Evolutionary conservation across 2,329 filamentous ascomycete genomes (phyloP), one percentile per base, ranked within the genome.

Genomic region (Myriosclerotinia duriaeana): DNA sequence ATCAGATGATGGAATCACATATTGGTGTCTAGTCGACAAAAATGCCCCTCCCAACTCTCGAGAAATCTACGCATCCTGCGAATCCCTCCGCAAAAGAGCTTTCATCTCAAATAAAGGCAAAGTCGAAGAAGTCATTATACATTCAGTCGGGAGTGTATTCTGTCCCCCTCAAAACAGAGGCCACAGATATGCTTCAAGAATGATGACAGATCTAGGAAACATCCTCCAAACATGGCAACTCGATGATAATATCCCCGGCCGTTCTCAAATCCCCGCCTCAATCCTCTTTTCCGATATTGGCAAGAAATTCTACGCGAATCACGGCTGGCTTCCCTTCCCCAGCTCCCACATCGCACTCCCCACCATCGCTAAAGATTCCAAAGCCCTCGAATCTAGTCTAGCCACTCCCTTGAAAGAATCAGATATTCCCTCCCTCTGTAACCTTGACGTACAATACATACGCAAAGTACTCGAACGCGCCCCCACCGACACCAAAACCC

Each of bases 231-330:
- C 78, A 3, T 84, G 84, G 78, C 83, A 86, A 71, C 78, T 79
- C 67, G 80, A 80, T 40, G 74, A 78, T 48, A 76, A 78, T 1
- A 66, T 66, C 1, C 62, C 69, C 71, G 55, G 74, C 75, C 26
- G 75, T 76, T 71, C 77, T 75, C 75, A 82, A 76, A 69, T 78
- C 38, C 68, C 86, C 17, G 95, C 94, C 77, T 93, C 91, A 0
- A 85, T 96, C 9, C 82, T 97, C 11, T 97, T 88, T 78, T 96
- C 92, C 11, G 92, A 96, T 73, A 93, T 96, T 70, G 92, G 93
- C 26, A 90, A 92, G 80, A 80, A 81, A 50, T 97, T 93, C 78
- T 97, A 97, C 78, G 85, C 89, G 4, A 82, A 81, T 42, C 83
- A 87, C 70, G 92, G 92, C 55, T 97, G 93, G 93, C 83, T 86